Percentiles rank a stretch among this genome's conserved stretches.
Conservation (phyloP, 169 alveolate genomes). For the Perkinsus marinus region DNA sequence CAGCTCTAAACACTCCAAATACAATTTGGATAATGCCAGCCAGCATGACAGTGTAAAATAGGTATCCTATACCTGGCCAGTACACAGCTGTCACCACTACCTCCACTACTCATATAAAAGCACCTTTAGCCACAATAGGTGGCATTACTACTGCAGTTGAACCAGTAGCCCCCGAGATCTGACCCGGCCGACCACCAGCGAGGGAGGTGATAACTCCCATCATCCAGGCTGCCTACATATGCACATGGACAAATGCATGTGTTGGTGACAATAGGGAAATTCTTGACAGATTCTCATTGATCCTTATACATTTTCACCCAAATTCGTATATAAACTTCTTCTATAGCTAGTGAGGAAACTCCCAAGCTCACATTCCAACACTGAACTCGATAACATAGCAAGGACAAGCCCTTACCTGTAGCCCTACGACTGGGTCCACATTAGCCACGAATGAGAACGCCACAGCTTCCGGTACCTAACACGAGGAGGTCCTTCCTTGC, state of each 20-base stretch:
- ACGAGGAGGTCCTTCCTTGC: too few relatives aligned
- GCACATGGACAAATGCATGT: too few relatives aligned
- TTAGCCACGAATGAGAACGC: conserved; percentile 3
- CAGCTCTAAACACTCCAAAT: background rate
- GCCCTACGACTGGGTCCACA: background rate
- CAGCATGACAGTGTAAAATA: background rate
- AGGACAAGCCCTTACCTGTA: background rate
- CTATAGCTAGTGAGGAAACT: too few relatives aligned
- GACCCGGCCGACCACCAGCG: conserved; percentile 1
- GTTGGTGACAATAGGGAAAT: too few relatives aligned
- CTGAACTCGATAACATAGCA: too few relatives aligned
- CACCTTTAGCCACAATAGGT: background rate
- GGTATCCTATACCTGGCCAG: background rate
- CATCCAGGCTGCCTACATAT: conserved; percentile 8
- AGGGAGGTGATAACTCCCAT: background rate
- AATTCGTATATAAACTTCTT: too few relatives aligned
- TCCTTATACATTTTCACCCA: too few relatives aligned
- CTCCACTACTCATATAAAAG: too few relatives aligned
- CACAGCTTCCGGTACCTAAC: conserved; percentile 1
- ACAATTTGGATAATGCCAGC: background rate
- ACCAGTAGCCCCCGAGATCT: conserved; percentile 7
- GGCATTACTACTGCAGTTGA: conserved; percentile 6
- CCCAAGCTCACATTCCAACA: too few relatives aligned
- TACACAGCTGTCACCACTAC: background rate
- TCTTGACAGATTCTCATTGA: too few relatives aligned